phyloP scores from a whole-genome alignment of 805 yeast species.

The Millerago galiae region DNA sequence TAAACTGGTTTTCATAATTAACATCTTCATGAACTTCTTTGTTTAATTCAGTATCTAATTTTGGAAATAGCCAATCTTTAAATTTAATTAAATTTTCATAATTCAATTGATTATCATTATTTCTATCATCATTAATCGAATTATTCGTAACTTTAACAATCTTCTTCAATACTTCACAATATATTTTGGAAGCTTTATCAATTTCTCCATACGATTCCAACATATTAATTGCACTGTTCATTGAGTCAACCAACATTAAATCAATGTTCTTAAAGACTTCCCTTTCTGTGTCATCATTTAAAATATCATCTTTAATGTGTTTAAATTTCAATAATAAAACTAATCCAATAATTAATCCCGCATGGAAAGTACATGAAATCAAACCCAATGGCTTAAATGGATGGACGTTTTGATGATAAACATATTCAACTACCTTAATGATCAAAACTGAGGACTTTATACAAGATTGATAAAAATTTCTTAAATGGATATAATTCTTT shows the following conservation, averaged over 20 bases:
- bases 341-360: slow-evolving; percentile 32
- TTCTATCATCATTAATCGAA: neutral
- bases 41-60: slow-evolving; percentile 3
- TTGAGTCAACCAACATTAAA: slow-evolving; percentile 14
- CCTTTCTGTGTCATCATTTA: slow-evolving; percentile 11
- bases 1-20: slow-evolving; percentile 10
- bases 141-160: slow-evolving; percentile 16
- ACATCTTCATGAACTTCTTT: slow-evolving; percentile 15
- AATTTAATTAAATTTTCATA: slow-evolving; percentile 19
- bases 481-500: slow-evolving; percentile 13
- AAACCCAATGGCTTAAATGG: slow-evolving; percentile 32
- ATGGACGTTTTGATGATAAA: slow-evolving; percentile 24
- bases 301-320: slow-evolving; percentile 16
- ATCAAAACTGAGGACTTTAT: slow-evolving; percentile 30
- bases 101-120: slow-evolving; percentile 12
- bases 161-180: slow-evolving; percentile 10
- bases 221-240: slow-evolving; percentile 18
- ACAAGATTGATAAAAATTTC: slow-evolving; percentile 30
- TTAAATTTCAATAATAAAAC: slow-evolving; percentile 20
- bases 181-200: slow-evolving; percentile 16
- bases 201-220: slow-evolving; percentile 15
- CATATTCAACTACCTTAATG: slow-evolving; percentile 27
- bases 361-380: slow-evolving; percentile 29
- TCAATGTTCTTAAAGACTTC: slow-evolving; percentile 9
- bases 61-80: slow-evolving; percentile 23